Evolutionary conservation across 2,329 filamentous ascomycete genomes (phyloP).

Genomic region (Onygena corvina): DNA sequence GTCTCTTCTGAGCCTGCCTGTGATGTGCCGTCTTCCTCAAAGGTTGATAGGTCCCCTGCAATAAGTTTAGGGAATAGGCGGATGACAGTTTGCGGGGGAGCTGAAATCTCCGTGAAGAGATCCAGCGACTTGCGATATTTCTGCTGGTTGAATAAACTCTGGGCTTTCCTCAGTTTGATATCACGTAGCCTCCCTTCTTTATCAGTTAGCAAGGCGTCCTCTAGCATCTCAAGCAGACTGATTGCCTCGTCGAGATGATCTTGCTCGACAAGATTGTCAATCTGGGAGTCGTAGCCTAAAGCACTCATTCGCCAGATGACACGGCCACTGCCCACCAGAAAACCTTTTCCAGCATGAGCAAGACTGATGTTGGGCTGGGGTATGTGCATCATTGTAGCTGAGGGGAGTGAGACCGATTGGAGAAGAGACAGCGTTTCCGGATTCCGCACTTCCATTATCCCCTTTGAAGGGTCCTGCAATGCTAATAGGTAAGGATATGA

Average conservation of each 20-base stretch:
- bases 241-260: constrained; percentile 80
- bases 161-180: constrained; percentile 84
- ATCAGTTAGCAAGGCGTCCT: constrained; percentile 76
- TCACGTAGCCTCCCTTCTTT: constrained; percentile 71
- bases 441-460: constrained; percentile 78
- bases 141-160: constrained; percentile 65
- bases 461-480: constrained; percentile 70
- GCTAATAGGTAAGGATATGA: constrained; percentile 93
- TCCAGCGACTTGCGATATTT: constrained; percentile 81
- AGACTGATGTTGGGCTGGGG: constrained; percentile 85
- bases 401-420: constrained; percentile 70
- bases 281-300: constrained; percentile 78
- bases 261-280: constrained; percentile 64
- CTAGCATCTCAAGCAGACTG: constrained; percentile 75
- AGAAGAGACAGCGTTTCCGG: constrained; percentile 82
- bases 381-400: constrained; percentile 75
- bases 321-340: constrained; percentile 82
- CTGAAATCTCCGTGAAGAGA: constrained; percentile 78
- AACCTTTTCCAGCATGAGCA: constrained; percentile 92
- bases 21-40: constrained; percentile 39
- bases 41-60: constrained; percentile 63
- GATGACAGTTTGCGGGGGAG: constrained; percentile 79
- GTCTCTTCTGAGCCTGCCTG: constrained; percentile 16
- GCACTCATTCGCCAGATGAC: constrained; percentile 94
- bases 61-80: constrained; percentile 72